phyloP scores from a whole-genome alignment of 208 protist genomes.

The Leishmania braziliensis region DNA sequence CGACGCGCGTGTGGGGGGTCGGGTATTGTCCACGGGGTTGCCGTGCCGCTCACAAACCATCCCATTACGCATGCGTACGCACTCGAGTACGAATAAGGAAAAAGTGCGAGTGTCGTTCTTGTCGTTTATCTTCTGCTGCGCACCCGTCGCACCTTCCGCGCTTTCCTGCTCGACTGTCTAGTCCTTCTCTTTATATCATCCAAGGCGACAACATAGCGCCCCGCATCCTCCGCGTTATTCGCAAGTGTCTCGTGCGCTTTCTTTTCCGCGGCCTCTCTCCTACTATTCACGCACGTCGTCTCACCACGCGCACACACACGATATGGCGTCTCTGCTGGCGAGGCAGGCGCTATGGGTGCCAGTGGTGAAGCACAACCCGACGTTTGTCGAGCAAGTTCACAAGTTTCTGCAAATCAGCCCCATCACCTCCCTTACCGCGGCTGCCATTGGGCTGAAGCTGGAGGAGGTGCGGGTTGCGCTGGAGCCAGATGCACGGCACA shows the following conservation, averaged over 20 bases:
- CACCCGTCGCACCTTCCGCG: background rate
- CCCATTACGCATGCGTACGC: slow-evolving; percentile 1
- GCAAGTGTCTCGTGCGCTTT: background rate
- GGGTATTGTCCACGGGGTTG: background rate
- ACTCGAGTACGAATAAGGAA: background rate
- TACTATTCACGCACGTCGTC: slow-evolving; percentile 1
- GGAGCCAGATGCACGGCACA: slow-evolving; percentile 24
- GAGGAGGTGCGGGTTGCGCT: slow-evolving; percentile 51
- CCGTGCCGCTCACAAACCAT: no score
- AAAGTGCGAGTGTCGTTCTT: background rate
- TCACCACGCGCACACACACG: background rate
- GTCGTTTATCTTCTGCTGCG: background rate
- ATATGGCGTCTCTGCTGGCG: slow-evolving; percentile 41
- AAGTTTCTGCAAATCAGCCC: slow-evolving; percentile 47
- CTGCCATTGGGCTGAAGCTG: slow-evolving; percentile 31
- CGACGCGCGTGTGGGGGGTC: background rate
- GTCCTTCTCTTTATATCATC: background rate
- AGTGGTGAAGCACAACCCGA: slow-evolving; percentile 45
- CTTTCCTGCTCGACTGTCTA: background rate
- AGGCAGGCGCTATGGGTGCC: slow-evolving; percentile 69
- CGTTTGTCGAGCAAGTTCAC: slow-evolving; percentile 37
- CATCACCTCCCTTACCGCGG: slow-evolving; percentile 30
- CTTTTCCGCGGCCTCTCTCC: background rate
- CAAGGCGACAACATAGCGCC: background rate
- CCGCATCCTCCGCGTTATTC: background rate